phyloP scores from a whole-genome alignment of 1,284 basidiomycete species.

The Tetrapyrgos nigripes region DNA sequence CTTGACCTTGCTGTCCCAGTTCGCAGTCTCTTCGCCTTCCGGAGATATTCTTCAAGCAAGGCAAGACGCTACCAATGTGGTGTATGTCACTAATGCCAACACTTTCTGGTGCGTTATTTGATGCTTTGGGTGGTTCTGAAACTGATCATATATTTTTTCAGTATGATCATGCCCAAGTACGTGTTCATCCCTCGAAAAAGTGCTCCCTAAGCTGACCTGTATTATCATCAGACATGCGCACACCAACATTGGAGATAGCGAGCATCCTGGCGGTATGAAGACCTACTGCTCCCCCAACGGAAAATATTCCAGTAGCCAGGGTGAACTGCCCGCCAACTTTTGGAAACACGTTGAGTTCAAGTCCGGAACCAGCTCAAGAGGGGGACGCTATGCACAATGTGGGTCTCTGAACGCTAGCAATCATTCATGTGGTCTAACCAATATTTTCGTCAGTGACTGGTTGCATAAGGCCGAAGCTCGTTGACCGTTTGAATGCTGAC shows the following conservation, averaged over 20 bases:
- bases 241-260: constrained; percentile 59
- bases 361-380: constrained; percentile 44
- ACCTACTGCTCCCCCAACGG: constrained; percentile 52
- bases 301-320: constrained; percentile 43
- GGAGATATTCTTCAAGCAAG: constrained; percentile 25
- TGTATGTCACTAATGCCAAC: constrained; percentile 46
- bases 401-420: constrained; percentile 18
- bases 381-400: constrained; percentile 48
- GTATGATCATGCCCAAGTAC: constrained; percentile 52
- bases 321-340: constrained; percentile 47
- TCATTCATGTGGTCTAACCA: neutral
- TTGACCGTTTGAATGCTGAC: constrained; percentile 46
- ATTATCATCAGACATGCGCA: constrained; percentile 40
- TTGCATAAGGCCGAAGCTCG: constrained; percentile 48
- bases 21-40: neutral
- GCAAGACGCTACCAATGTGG: constrained; percentile 48
- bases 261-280: constrained; percentile 54
- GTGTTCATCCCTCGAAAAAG: constrained; percentile 3
- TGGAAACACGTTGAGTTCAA: constrained; percentile 52
- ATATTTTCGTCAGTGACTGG: constrained; percentile 50
- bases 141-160: constrained; percentile 19
- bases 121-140: neutral
- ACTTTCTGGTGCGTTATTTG: constrained; percentile 45
- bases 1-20: neutral
- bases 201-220: neutral